A percentile compares a stretch with the other conserved stretches of the same genome.
Conservation (phyloP, 805 yeast genomes). For the Torulaspora microellipsoides region DNA sequence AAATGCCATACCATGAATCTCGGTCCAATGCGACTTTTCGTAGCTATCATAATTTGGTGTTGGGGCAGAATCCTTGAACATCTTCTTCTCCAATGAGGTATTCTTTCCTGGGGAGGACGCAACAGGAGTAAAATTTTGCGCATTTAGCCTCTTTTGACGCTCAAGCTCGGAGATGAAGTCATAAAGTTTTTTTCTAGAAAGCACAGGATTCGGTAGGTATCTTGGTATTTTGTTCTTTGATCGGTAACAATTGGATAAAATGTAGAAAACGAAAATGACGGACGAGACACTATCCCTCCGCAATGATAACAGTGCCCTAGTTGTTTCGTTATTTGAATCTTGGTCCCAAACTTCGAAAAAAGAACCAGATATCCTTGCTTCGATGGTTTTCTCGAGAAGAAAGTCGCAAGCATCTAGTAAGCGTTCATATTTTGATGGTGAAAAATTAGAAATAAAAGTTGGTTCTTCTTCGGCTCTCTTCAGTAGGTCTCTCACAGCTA, state of each 20-base stretch:
- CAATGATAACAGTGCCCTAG: slow-evolving; percentile 38
- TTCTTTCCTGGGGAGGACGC: slow-evolving; percentile 2
- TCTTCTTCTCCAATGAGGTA: slow-evolving; percentile 8
- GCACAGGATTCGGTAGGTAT: slow-evolving; percentile 43
- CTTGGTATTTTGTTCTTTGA: slow-evolving; percentile 38
- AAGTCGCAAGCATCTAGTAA: slow-evolving; percentile 38
- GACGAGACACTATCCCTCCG: slow-evolving; percentile 48
- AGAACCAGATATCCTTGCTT: slow-evolving; percentile 46
- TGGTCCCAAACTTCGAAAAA: slow-evolving; percentile 44
- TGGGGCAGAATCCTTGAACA: slow-evolving; percentile 8
- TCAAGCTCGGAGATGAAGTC: slow-evolving; percentile 38
- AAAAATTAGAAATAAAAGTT: slow-evolving; percentile 35
- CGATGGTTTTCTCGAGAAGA: slow-evolving; percentile 41
- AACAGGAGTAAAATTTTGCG: slow-evolving; percentile 1
- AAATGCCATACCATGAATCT: slow-evolving; percentile 47
- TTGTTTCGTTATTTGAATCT: slow-evolving; percentile 37
- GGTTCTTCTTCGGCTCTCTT: slow-evolving; percentile 37
- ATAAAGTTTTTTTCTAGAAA: slow-evolving; percentile 41
- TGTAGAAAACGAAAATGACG: slow-evolving; percentile 40
- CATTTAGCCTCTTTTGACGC: slow-evolving; percentile 5
- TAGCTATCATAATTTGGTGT: slow-evolving; percentile 1
- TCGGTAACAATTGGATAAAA: slow-evolving; percentile 41
- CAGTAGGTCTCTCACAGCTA: slow-evolving; percentile 38
- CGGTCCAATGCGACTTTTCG: slow-evolving; percentile 41
- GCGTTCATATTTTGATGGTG: slow-evolving; percentile 32